Evolutionary conservation across 225 moss, liverwort and hornwort genomes (phyloP).

Genomic region (Climacium dendroides): DNA sequence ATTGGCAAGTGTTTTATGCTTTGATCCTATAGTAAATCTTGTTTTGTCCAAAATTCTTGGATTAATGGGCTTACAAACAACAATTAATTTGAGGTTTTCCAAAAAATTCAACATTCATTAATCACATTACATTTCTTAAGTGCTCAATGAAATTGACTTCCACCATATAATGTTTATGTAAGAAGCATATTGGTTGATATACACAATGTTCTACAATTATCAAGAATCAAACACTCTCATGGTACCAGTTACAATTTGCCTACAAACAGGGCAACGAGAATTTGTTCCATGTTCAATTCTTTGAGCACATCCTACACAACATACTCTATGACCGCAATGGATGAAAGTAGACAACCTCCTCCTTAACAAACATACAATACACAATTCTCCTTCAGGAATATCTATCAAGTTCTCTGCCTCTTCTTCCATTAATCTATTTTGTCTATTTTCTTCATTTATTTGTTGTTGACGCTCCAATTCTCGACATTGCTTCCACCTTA

Average conservation of each 20-base stretch:
- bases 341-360: constrained; percentile 50
- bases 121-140: neutral
- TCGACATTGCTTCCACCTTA: constrained; percentile 43
- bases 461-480: constrained; percentile 11
- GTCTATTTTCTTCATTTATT: constrained; percentile 40
- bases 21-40: rapidly evolving
- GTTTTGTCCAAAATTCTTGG: neutral
- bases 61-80: rapidly evolving
- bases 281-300: constrained; percentile 35
- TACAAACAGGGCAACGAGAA: constrained; percentile 52
- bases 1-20: neutral
- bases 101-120: rapidly evolving
- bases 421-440: constrained; percentile 37
- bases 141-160: neutral
- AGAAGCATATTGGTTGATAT: neutral
- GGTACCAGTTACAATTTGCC: constrained; percentile 35
- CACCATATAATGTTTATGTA: neutral
- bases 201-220: neutral
- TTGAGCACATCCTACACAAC: constrained; percentile 68
- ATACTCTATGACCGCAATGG: constrained; percentile 52
- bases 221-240: constrained; percentile 38
- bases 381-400: constrained; percentile 61
- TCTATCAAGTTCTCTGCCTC: constrained; percentile 43
- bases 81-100: rapidly evolving
- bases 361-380: constrained; percentile 55